Evolutionary conservation across 495 filamentous ascomycete genomes (phyloP).

Genomic region (Penicillium bovifimosum): DNA sequence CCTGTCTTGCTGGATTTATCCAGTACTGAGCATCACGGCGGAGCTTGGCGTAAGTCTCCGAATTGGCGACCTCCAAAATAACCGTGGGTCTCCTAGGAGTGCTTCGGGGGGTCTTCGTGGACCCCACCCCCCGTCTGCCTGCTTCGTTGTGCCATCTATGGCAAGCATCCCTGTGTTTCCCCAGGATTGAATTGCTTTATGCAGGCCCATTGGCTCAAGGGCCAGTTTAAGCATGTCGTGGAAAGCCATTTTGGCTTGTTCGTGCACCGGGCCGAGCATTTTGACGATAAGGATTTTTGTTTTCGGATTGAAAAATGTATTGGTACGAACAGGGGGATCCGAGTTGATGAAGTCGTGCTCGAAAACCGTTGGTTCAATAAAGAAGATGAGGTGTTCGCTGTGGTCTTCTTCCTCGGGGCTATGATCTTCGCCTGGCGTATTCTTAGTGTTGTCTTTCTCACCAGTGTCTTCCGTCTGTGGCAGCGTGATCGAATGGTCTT

Average conservation of each 20-base stretch:
- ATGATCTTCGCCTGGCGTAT: too few relatives aligned
- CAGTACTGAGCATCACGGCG: conserved; percentile 1
- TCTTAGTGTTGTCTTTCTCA: too few relatives aligned
- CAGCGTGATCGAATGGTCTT: not conserved
- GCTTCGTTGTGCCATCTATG: conserved; percentile 1
- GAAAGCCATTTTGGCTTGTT: not conserved
- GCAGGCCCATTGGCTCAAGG: not conserved
- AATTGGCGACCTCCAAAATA: not conserved
- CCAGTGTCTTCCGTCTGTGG: conserved; percentile 1
- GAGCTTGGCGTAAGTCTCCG: not conserved
- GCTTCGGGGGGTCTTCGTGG: conserved; percentile 2
- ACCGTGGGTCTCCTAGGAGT: conserved; percentile 4
- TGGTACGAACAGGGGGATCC: not conserved
- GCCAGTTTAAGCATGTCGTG: not conserved
- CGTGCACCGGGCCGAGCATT: not conserved
- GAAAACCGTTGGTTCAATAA: not conserved
- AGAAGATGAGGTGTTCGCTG: conserved; percentile 2
- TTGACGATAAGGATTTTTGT: not conserved
- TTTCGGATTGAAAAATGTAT: not conserved
- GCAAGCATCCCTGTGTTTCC: not conserved
- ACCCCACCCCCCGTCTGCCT: conserved; percentile 5
- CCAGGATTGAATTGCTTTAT: not conserved
- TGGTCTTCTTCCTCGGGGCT: not conserved
- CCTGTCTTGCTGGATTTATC: conserved; percentile 4
- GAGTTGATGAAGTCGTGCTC: not conserved